Evolutionary conservation across 2,329 filamentous ascomycete species (phyloP).

Genomic region (Aspergillus sp.): DNA sequence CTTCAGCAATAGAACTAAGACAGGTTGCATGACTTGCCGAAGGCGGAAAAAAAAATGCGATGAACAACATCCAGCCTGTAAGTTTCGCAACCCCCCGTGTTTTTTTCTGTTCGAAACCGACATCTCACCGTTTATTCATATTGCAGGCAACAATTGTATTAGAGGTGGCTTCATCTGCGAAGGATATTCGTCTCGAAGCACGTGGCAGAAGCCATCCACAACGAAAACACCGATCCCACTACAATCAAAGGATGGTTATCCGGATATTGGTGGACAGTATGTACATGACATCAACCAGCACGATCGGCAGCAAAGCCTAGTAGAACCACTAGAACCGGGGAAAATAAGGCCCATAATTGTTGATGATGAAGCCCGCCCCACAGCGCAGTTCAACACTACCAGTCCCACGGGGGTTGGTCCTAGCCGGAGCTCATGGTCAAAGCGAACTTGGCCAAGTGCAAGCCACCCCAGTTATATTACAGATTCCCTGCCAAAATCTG

Average conservation of each 20-base stretch:
- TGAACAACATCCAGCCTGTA: constrained; percentile 89
- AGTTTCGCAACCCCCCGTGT: constrained; percentile 37
- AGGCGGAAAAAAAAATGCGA: constrained; percentile 97
- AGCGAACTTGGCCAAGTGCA: constrained; percentile 38
- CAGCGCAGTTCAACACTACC: constrained; percentile 39
- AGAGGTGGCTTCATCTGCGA: constrained; percentile 88
- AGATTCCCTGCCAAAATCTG: constrained; percentile 40
- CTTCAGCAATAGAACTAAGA: constrained; percentile 95
- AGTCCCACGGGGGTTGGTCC: constrained; percentile 39
- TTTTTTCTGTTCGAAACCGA: not conserved
- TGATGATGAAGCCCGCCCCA: constrained; percentile 44
- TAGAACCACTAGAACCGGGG: constrained; percentile 43
- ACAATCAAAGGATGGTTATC: constrained; percentile 73
- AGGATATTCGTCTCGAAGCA: constrained; percentile 78
- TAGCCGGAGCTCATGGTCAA: constrained; percentile 40
- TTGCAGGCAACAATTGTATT: constrained; percentile 78
- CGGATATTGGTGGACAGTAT: constrained; percentile 38
- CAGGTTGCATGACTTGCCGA: constrained; percentile 88
- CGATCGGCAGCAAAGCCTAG: constrained; percentile 35
- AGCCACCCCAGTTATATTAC: constrained; percentile 38
- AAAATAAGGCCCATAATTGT: constrained; percentile 48
- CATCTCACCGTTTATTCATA: constrained; percentile 9
- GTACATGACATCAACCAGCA: constrained; percentile 40
- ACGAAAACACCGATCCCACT: constrained; percentile 70
- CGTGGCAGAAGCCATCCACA: constrained; percentile 75